Evolutionary conservation across 352 stramenopile species (phyloP).

Genomic region (Phytophthora kernoviae): DNA sequence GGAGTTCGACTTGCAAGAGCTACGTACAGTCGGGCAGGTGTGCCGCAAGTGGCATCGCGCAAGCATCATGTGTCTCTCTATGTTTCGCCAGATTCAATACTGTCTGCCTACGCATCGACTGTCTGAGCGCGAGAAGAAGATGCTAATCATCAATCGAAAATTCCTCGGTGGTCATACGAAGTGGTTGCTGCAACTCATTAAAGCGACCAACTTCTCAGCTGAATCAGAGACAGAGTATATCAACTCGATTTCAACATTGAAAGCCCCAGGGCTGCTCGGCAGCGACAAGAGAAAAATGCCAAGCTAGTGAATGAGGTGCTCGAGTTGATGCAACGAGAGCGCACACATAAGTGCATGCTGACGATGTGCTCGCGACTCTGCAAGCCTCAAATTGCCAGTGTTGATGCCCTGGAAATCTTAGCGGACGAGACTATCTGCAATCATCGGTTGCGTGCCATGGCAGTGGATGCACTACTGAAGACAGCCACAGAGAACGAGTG

Average conservation of each 20-base stretch:
- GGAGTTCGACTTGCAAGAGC: slow-evolving; percentile 76
- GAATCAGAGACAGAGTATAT: slow-evolving; percentile 52
- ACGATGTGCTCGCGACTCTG: slow-evolving; percentile 88
- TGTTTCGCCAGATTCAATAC: slow-evolving; percentile 90
- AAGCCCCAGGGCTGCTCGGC: slow-evolving; percentile 10
- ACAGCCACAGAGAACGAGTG: slow-evolving; percentile 81
- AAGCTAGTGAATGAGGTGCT: slow-evolving; percentile 67
- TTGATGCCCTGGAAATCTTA: slow-evolving; percentile 82
- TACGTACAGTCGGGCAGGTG: slow-evolving; percentile 76
- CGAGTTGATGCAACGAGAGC: slow-evolving; percentile 61
- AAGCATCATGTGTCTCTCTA: slow-evolving; percentile 89
- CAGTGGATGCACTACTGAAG: slow-evolving; percentile 65
- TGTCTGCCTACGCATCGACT: slow-evolving; percentile 81
- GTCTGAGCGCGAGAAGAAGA: slow-evolving; percentile 71
- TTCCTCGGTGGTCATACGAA: slow-evolving; percentile 82
- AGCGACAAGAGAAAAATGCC: slow-evolving; percentile 29
- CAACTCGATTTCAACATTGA: slow-evolving; percentile 23
- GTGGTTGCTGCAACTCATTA: slow-evolving; percentile 86
- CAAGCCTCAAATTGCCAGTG: slow-evolving; percentile 70
- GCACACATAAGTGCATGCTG: slow-evolving; percentile 84
- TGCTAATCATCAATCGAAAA: slow-evolving; percentile 80
- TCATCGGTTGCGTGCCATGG: slow-evolving; percentile 53
- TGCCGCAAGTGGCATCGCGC: slow-evolving; percentile 88
- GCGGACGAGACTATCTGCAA: slow-evolving; percentile 74
- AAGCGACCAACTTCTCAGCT: slow-evolving; percentile 76